Conservation (phyloP, 2,329 filamentous ascomycete species). For the Nigrospora oryzae region DNA sequence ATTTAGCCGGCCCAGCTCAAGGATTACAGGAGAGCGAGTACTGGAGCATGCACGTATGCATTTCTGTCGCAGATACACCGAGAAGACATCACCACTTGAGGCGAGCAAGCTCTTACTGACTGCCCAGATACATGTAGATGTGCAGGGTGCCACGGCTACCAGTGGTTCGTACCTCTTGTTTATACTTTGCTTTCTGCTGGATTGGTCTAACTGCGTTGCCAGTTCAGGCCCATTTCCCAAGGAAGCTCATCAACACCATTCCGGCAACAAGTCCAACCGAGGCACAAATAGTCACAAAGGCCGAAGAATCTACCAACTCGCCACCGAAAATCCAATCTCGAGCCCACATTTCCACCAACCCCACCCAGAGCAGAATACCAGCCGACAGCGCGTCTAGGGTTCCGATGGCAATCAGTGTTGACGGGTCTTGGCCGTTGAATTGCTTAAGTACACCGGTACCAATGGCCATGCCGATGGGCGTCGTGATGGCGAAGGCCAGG, state of each 20-base stretch:
- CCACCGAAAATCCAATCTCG: conserved; percentile 61
- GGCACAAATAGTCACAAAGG: conserved; percentile 39
- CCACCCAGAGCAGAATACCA: conserved; percentile 73
- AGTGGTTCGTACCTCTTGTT: no score
- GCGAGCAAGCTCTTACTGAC: no score
- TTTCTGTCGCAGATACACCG: no score
- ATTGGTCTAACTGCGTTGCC: no score
- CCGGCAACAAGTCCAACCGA: conserved; percentile 49
- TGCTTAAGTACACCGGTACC: conserved; percentile 61
- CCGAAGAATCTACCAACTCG: conserved; percentile 44
- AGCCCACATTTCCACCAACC: conserved; percentile 72
- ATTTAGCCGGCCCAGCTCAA: no score
- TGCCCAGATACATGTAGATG: no score
- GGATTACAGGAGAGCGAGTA: no score
- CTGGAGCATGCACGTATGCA: no score
- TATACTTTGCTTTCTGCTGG: no score
- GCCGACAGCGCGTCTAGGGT: conserved; percentile 67
- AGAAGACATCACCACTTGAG: no score
- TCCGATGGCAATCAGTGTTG: conserved; percentile 62
- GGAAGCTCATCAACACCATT: conserved; percentile 60
- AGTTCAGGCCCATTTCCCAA: conserved; percentile 65
- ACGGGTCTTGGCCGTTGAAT: conserved; percentile 66
- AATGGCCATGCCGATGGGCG: conserved; percentile 73
- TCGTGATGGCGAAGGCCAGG: conserved; percentile 58
- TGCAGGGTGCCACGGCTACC: no score